A percentile compares a stretch with the other conserved stretches of the same genome.
Evolutionary conservation across 495 filamentous ascomycete species (phyloP).

Genomic region (Tuber borchii): DNA sequence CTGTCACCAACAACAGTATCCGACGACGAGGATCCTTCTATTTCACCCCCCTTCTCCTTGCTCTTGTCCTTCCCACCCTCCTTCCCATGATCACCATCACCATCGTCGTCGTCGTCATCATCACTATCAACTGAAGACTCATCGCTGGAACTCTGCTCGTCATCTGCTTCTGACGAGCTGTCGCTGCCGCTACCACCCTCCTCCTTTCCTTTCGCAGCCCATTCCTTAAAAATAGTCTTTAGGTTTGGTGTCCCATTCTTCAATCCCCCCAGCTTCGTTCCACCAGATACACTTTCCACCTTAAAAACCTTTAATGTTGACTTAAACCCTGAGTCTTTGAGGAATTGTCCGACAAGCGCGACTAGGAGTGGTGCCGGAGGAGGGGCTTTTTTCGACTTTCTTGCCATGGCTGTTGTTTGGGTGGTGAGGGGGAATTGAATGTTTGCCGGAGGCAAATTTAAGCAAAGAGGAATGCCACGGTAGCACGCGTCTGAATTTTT

Average conservation of each 20-base stretch:
- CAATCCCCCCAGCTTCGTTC: slow-evolving; percentile 23
- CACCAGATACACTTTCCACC: slow-evolving; percentile 14
- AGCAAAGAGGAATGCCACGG: background rate
- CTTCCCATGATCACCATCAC: slow-evolving; percentile 11
- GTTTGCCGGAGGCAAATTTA: background rate
- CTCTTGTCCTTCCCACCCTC: background rate
- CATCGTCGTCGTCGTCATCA: slow-evolving; percentile 3
- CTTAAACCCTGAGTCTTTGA: slow-evolving; percentile 30
- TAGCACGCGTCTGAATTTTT: background rate
- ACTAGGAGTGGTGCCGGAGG: slow-evolving; percentile 29
- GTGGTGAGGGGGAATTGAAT: background rate
- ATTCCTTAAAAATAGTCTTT: slow-evolving; percentile 26
- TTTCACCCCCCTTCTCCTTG: background rate
- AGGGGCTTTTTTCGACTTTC: slow-evolving; percentile 20
- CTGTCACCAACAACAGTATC: background rate
- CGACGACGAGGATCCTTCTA: background rate
- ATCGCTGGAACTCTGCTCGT: slow-evolving; percentile 24
- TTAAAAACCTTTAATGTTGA: slow-evolving; percentile 35
- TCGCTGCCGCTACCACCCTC: slow-evolving; percentile 16
- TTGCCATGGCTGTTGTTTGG: slow-evolving; percentile 15
- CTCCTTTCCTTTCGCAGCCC: slow-evolving; percentile 17
- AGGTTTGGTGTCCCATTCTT: slow-evolving; percentile 18
- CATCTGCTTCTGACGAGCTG: slow-evolving; percentile 34
- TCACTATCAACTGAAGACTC: slow-evolving; percentile 27
- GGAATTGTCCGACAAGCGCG: slow-evolving; percentile 36